Percentiles rank a stretch among this genome's conserved stretches.
Evolutionary conservation across 352 stramenopile genomes (phyloP).

Genomic region (Phytophthora aleatoria): DNA sequence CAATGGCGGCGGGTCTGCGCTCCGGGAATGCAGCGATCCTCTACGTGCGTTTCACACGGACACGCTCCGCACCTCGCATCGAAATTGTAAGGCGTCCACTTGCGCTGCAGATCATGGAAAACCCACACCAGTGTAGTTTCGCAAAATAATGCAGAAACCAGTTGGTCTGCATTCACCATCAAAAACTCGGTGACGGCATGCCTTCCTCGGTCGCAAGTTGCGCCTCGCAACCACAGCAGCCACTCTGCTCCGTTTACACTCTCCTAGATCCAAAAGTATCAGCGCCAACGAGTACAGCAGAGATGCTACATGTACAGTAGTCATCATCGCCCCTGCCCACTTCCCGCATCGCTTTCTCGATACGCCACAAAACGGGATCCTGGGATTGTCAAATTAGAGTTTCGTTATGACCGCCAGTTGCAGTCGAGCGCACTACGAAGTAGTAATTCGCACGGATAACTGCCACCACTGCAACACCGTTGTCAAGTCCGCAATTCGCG

Average conservation of each 20-base stretch:
- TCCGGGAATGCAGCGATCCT: constrained; percentile 11
- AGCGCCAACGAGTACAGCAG: neutral
- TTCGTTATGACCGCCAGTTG: neutral
- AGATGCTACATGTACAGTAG: neutral
- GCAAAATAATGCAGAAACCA: too few species aligned
- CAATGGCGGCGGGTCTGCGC: constrained; percentile 6
- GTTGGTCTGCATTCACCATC: too few species aligned
- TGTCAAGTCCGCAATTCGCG: neutral
- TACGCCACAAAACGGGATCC: neutral
- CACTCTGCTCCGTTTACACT: neutral
- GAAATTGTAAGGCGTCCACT: too few species aligned
- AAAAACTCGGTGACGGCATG: too few species aligned
- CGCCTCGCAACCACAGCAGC: neutral
- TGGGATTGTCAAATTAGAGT: neutral
- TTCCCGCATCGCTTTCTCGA: neutral
- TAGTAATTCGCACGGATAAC: constrained; percentile 1
- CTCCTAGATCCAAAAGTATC: neutral
- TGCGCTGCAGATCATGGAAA: too few species aligned
- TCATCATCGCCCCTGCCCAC: too few species aligned
- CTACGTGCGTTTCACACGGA: constrained; percentile 24
- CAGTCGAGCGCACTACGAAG: neutral
- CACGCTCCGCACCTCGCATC: constrained; percentile 4
- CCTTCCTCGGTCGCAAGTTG: too few species aligned
- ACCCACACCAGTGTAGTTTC: too few species aligned
- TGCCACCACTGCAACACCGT: neutral